Conservation (phyloP, 805 yeast species). For the Sugiyamaella marilandica region DNA sequence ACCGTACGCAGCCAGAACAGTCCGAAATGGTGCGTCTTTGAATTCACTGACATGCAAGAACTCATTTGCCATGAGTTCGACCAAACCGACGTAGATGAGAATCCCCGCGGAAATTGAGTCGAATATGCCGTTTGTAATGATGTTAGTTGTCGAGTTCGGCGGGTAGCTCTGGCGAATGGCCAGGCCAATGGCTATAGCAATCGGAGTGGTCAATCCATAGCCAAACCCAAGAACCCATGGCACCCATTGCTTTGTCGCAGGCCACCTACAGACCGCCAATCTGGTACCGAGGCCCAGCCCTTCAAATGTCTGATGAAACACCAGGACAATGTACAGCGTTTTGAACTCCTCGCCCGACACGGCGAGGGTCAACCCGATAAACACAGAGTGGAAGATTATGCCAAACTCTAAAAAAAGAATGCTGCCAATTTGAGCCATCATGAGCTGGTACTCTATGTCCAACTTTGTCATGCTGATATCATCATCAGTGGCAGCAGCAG, state of each 20-base stretch:
- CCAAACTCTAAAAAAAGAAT: constrained; percentile 72
- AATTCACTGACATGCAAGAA: constrained; percentile 44
- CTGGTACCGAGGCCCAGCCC: constrained; percentile 83
- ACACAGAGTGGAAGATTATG: constrained; percentile 75
- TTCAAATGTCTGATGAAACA: constrained; percentile 67
- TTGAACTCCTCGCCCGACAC: constrained; percentile 73
- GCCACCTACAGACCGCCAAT: constrained; percentile 60
- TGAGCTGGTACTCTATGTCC: not conserved
- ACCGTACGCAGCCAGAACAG: constrained; percentile 21
- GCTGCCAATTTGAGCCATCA: constrained; percentile 36
- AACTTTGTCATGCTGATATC: not conserved
- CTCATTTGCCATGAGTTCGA: constrained; percentile 77
- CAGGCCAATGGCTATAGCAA: constrained; percentile 73
- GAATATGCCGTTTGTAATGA: constrained; percentile 65
- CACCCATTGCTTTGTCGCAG: constrained; percentile 39
- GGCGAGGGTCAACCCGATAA: constrained; percentile 73
- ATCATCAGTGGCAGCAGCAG: not conserved
- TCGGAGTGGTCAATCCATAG: constrained; percentile 61
- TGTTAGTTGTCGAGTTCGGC: constrained; percentile 48
- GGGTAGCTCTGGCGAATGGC: constrained; percentile 61
- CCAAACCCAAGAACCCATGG: constrained; percentile 51
- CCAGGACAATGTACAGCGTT: constrained; percentile 56
- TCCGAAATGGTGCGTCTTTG: constrained; percentile 17
- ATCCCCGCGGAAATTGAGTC: constrained; percentile 78
- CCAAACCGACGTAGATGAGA: constrained; percentile 68